Percentiles rank a stretch among this genome's conserved stretches.
Evolutionary conservation across 106 monocot species (phyloP).

Genomic region (Posidonia australis): DNA sequence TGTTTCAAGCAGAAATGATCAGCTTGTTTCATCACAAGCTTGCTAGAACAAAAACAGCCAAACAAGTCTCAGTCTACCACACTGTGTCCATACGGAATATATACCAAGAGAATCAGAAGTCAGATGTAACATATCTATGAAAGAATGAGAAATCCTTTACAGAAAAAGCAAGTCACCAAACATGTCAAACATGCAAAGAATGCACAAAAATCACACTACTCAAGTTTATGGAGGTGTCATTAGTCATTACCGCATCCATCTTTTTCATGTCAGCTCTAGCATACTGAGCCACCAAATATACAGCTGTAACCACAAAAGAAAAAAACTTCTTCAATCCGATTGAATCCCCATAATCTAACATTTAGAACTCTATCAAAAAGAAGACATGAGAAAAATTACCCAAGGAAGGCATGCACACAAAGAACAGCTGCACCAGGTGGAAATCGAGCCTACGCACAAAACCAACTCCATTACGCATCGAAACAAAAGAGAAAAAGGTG

Average conservation of each 20-base stretch:
- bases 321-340: neutral
- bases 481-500: too few relatives aligned
- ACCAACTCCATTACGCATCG: neutral
- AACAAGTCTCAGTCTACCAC: too few relatives aligned
- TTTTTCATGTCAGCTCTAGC: slow-evolving; percentile 60
- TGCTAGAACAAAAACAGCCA: too few relatives aligned
- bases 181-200: too few relatives aligned
- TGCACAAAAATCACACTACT: neutral
- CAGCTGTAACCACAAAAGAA: slow-evolving; percentile 31
- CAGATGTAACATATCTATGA: too few relatives aligned
- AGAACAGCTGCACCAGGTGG: slow-evolving; percentile 82
- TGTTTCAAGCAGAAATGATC: too few relatives aligned
- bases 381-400: slow-evolving; percentile 22
- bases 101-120: too few relatives aligned
- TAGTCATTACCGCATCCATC: slow-evolving; percentile 55
- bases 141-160: too few relatives aligned
- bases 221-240: neutral
- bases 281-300: slow-evolving; percentile 74
- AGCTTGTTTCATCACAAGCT: too few relatives aligned
- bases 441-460: slow-evolving; percentile 53
- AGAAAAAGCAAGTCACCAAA: too few relatives aligned
- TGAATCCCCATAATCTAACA: neutral
- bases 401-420: slow-evolving; percentile 67
- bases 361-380: neutral
- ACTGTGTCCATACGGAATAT: too few relatives aligned